Evolutionary conservation across 2,329 filamentous ascomycete genomes (phyloP), one percentile per base, ranked within the genome.

Genomic region (Penicillium sp.): DNA sequence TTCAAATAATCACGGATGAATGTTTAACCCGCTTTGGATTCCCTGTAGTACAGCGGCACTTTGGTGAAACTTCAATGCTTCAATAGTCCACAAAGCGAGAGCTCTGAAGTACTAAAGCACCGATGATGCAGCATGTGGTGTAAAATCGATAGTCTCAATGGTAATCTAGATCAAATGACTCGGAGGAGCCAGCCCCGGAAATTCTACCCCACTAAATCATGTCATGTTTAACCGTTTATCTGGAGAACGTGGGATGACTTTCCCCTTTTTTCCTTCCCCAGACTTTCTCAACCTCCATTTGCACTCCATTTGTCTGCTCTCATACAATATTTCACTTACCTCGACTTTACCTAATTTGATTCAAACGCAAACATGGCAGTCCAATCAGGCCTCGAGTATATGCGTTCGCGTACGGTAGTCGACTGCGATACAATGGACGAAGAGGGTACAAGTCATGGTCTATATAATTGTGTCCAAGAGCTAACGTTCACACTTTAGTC

Each of bases 391-490:
- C 67, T 82, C 7, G 73, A 81, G 40, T 67, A 76, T 36, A 64
- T 83, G 55, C 74, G 76, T 42, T 69, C 69, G 7, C 67, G 72
- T 39, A 78, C 73, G n/a, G 59, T 73, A 3, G 76, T 83, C 8
- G 80, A 82, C 63, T 81, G 79, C 58, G 80, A 83, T 61, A 82
- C 79, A 0, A 71, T 82, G 56, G 76, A 82, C 61, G 70, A 74
- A 27, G 71, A 79, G 63, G 75, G 80, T 79, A 57, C 21, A 42
- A 2, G 4, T 7, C 36, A 8, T 43, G 53, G 59, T 27, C 18
- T 39, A n/a, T 4, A 36, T 13, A 4, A n/a, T 36, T 36, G 13
- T 13, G 2, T n/a, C 6, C 13, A 14, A 36, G 13, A 27, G 2
- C 34, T 36, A 36, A 36, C 3, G 16, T 34, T 34, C 4, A 13